phyloP scores from a whole-genome alignment of 202 grass and related monocot species.

The Carex sylvatica region DNA sequence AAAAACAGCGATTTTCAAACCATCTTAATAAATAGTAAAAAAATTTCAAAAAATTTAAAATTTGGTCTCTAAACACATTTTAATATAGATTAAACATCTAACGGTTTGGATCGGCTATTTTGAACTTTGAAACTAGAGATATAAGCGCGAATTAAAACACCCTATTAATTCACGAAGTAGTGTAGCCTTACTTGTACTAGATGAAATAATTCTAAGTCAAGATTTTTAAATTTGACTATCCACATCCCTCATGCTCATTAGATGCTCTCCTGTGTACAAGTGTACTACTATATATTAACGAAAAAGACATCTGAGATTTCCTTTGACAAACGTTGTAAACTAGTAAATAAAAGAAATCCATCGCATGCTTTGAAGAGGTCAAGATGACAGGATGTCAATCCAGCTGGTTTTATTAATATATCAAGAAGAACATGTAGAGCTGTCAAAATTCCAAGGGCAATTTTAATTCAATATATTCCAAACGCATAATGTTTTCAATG shows the following conservation, averaged over 20 bases:
- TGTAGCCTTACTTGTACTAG: too few species aligned
- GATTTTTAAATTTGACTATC: background rate
- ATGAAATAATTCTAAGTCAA: background rate
- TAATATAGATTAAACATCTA: too few species aligned
- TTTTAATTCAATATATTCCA: background rate
- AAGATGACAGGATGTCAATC: background rate
- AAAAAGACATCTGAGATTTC: background rate
- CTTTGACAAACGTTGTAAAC: background rate
- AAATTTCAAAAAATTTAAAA: too few species aligned
- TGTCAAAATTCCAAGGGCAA: background rate
- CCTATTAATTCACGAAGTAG: too few species aligned
- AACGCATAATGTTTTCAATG: background rate
- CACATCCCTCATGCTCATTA: background rate
- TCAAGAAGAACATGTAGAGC: background rate
- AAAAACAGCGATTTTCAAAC: too few species aligned
- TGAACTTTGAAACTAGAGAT: too few species aligned
- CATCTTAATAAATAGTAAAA: too few species aligned
- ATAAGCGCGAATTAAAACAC: too few species aligned
- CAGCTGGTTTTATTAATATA: background rate
- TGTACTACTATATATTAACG: background rate
- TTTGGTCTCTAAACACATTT: too few species aligned
- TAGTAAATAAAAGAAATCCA: background rate
- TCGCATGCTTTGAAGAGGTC: background rate
- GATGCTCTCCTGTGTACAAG: background rate
- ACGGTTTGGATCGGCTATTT: too few species aligned